phyloP scores from a whole-genome alignment of 106 monocot genomes.

The Xerophyta viscosa region DNA sequence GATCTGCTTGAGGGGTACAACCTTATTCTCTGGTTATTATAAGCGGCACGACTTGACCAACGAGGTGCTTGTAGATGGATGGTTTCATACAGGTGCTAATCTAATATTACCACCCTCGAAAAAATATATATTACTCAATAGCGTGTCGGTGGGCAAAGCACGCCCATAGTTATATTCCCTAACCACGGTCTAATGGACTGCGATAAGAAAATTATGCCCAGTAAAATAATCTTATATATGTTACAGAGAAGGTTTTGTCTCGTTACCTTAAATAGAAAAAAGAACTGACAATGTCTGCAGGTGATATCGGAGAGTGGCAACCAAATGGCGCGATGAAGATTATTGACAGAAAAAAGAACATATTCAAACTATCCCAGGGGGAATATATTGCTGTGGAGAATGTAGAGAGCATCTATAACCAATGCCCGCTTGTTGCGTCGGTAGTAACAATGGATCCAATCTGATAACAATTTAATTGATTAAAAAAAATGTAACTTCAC shows the following conservation, averaged over 20 bases:
- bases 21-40: conserved; percentile 88
- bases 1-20: conserved; percentile 82
- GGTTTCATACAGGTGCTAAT: conserved; percentile 95
- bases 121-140: too few species aligned
- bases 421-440: conserved; percentile 48
- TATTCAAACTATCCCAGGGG: conserved; percentile 95
- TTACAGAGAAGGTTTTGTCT: too few species aligned
- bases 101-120: too few species aligned
- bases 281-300: conserved; percentile 41
- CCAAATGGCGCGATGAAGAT: conserved; percentile 93
- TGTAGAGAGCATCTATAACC: conserved; percentile 60
- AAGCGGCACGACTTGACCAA: conserved; percentile 64
- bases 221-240: too few species aligned
- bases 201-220: too few species aligned
- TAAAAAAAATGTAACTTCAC: neutral
- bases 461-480: neutral
- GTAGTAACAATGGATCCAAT: conserved; percentile 19
- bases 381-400: conserved; percentile 92
- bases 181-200: too few species aligned
- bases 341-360: conserved; percentile 97
- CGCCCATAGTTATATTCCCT: too few species aligned
- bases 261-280: too few species aligned
- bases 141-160: too few species aligned
- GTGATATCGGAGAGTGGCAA: conserved; percentile 98
- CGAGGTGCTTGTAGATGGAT: conserved; percentile 66